These are phyloP conservation scores for Mycothermus thermophilus DNA, from an alignment of 495 filamentous ascomycete species.

Conservation along the genomic window DNA sequence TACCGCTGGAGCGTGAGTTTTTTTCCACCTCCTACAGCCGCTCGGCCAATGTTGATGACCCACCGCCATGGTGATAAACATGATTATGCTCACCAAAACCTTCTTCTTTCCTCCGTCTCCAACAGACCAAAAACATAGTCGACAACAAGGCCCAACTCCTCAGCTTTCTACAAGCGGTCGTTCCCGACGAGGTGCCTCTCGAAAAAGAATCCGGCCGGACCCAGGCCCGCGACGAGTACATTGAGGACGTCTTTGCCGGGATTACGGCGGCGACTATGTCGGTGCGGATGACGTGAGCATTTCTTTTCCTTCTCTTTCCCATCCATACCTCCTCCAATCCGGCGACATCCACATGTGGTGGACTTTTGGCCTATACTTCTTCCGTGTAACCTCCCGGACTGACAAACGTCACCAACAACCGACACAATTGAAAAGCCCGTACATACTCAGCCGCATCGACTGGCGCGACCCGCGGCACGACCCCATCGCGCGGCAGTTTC, in stretches of 20 bases:
- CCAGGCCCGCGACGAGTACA: conserved; percentile 34
- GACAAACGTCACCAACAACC: no score
- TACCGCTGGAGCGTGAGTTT: conserved; percentile 35
- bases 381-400: conserved; percentile 7
- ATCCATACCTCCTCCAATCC: no score
- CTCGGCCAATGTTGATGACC: no score
- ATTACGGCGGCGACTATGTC: conserved; percentile 39
- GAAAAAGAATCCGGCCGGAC: conserved; percentile 16
- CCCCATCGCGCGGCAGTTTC: conserved; percentile 40
- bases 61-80: neutral
- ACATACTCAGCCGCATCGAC: conserved; percentile 39
- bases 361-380: neutral
- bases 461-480: conserved; percentile 42
- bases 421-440: no score
- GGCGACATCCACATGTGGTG: neutral
- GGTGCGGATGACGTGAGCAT: conserved; percentile 33
- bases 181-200: conserved; percentile 33
- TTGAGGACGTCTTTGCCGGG: conserved; percentile 36
- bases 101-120: no score
- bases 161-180: conserved; percentile 28
- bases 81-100: no score
- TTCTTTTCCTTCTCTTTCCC: no score
- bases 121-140: conserved; percentile 26
- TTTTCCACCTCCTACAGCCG: no score
- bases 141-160: conserved; percentile 24